Evolutionary conservation across 306 rosid species (phyloP).

Genomic region (Dalbergia cochinchinensis): DNA sequence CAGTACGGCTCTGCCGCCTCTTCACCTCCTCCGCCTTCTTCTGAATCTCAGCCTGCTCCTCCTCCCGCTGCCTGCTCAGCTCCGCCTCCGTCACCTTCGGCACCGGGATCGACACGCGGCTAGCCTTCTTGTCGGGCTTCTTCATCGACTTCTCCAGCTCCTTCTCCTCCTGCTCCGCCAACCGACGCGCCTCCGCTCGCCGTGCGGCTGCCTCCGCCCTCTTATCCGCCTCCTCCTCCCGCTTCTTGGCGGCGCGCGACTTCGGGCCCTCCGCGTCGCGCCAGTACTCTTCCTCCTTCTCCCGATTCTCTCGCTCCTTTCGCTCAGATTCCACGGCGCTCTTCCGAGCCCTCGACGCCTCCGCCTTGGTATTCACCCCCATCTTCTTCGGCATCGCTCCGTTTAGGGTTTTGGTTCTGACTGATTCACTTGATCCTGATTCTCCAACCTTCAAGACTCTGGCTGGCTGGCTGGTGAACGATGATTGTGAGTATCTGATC

Average conservation of each 20-base stretch:
- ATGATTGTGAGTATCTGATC: too few species aligned
- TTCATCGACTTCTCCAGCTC: conserved; percentile 74
- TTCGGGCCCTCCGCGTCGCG: conserved; percentile 87
- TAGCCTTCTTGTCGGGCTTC: conserved; percentile 89
- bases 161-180: conserved; percentile 92
- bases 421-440: not conserved
- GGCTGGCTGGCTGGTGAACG: too few species aligned
- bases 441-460: not conserved
- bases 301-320: conserved; percentile 70
- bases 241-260: conserved; percentile 92
- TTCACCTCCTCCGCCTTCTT: conserved; percentile 72
- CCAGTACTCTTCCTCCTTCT: conserved; percentile 87
- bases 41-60: conserved; percentile 68
- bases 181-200: conserved; percentile 84
- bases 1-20: conserved; percentile 75
- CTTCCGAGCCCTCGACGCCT: conserved; percentile 88
- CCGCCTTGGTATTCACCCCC: conserved; percentile 94
- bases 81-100: conserved; percentile 93
- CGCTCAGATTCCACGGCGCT: conserved; percentile 74
- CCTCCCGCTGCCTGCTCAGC: conserved; percentile 67
- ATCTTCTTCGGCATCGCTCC: conserved; percentile 85
- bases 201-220: conserved; percentile 79
- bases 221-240: conserved; percentile 94
- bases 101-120: conserved; percentile 77
- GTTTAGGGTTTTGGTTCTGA: conserved; percentile 2